Evolutionary conservation across 192 early-diverging fungal genomes (phyloP), one percentile per base, ranked within the genome.

Genomic region (Coemansia umbellata): DNA sequence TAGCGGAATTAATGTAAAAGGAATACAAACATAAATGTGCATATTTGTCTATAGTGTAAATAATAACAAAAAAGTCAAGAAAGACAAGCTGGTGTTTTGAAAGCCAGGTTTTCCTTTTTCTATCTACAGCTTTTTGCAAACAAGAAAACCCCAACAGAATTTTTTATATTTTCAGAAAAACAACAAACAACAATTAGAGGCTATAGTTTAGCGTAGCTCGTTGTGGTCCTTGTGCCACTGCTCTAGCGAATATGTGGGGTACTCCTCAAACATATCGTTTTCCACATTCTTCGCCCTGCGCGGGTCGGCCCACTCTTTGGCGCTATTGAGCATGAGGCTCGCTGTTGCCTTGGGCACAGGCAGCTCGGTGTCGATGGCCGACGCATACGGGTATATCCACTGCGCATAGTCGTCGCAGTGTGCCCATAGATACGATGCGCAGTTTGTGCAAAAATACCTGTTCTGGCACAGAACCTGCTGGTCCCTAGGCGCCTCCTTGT

Each of bases 301-400:
- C 5, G 74, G 69, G 8, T 58, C 32, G 1, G 76, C 65, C 81
- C 84, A 84, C 22, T 75, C 37, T 4, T 69, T 44, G 4, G 73
- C 74, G 30, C 60, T 69, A 18, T 55, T 58, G 4, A 80, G 37
- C 74, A 78, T 78, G n/a, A 84, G 69, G 30, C 72, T 69, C 14
- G 57, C 18, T 3, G 50, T 50, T 0, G 31, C 33, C 31, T 73
- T 37, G 0, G 81, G 74, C 24, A 55, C 49, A 2, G 76, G 80
- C 39, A 85, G 60, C 39, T 63, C 68, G 0, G 79, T 80, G 31
- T 85, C 84, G 53, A 85, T 85, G 3, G 76, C 74, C 41, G 69
- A 78, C 0, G 84, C 82, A 66, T 75, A 78, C 50, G 72, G 72
- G 31, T 67, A 64, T 9, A 78, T 49, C 52, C 67, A 63, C 28